phyloP scores from a whole-genome alignment of 169 alveolate species.

The Eimeria acervulina region DNA sequence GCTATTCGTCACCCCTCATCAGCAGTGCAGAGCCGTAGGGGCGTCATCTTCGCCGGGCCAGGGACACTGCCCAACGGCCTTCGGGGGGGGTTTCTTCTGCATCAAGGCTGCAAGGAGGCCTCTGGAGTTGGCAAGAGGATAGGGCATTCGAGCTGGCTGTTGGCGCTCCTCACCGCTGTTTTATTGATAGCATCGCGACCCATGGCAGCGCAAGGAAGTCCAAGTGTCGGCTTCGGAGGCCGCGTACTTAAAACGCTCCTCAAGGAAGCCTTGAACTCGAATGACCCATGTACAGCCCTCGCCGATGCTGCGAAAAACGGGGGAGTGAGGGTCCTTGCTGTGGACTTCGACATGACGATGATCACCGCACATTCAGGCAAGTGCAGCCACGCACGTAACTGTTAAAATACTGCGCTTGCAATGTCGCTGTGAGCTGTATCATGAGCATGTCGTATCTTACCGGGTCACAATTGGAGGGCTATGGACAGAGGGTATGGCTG shows the following conservation, averaged over 20 bases:
- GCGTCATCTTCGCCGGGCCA: slow-evolving; percentile 13
- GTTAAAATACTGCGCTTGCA: neutral
- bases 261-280: neutral
- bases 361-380: slow-evolving; percentile 61
- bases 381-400: neutral
- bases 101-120: neutral
- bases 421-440: neutral
- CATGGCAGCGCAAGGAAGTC: slow-evolving; percentile 26
- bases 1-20: neutral
- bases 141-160: neutral
- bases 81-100: neutral
- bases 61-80: neutral
- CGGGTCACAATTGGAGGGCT: neutral
- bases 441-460: neutral
- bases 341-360: slow-evolving; percentile 64
- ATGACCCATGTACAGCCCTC: slow-evolving; percentile 15
- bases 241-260: slow-evolving; percentile 5
- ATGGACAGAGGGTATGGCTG: neutral
- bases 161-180: neutral
- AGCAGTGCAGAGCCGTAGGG: neutral
- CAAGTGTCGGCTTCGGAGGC: neutral
- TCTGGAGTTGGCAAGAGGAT: neutral
- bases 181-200: neutral
- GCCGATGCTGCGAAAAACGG: slow-evolving; percentile 55
- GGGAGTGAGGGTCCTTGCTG: slow-evolving; percentile 56